Evolutionary conservation across 495 filamentous ascomycete genomes (phyloP).

Genomic region (Tuber calosporum): DNA sequence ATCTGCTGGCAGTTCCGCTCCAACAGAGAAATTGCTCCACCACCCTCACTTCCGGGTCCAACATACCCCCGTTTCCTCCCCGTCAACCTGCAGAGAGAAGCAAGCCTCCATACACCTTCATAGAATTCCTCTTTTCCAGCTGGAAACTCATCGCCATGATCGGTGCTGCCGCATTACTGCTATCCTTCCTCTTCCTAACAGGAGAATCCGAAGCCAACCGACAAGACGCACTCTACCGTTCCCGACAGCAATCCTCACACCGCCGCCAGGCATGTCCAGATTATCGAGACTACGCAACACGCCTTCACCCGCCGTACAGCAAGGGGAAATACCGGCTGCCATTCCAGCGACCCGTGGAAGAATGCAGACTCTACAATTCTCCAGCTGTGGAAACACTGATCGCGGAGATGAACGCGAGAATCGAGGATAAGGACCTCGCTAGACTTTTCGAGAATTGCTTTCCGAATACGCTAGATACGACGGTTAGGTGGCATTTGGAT

Average conservation of each 20-base stretch:
- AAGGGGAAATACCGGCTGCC: conserved; percentile 71
- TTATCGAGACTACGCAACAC: conserved; percentile 49
- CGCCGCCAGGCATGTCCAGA: conserved; percentile 48
- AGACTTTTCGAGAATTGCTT: conserved; percentile 96
- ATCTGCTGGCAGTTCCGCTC: background rate
- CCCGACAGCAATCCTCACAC: conserved; percentile 7
- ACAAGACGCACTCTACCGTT: conserved; percentile 1
- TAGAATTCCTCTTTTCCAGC: background rate
- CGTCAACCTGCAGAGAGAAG: conserved; percentile 29
- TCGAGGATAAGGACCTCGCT: conserved; percentile 82
- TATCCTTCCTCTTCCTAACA: background rate
- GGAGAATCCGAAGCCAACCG: background rate
- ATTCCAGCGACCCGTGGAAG: conserved; percentile 73
- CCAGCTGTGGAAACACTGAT: conserved; percentile 82
- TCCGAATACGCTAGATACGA: conserved; percentile 90
- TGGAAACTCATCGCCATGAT: conserved; percentile 15
- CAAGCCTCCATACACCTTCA: background rate
- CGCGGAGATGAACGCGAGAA: conserved; percentile 63
- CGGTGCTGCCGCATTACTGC: background rate
- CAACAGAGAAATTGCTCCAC: conserved; percentile 11
- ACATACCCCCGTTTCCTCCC: conserved; percentile 32
- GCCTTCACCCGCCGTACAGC: conserved; percentile 61
- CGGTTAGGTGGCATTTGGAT: conserved; percentile 56
- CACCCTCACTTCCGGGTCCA: conserved; percentile 6
- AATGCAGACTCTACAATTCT: conserved; percentile 84